Evolutionary conservation across 148 eudicot species (phyloP), one percentile per base, ranked within the genome.

Genomic region (Nepenthes gracilis): DNA sequence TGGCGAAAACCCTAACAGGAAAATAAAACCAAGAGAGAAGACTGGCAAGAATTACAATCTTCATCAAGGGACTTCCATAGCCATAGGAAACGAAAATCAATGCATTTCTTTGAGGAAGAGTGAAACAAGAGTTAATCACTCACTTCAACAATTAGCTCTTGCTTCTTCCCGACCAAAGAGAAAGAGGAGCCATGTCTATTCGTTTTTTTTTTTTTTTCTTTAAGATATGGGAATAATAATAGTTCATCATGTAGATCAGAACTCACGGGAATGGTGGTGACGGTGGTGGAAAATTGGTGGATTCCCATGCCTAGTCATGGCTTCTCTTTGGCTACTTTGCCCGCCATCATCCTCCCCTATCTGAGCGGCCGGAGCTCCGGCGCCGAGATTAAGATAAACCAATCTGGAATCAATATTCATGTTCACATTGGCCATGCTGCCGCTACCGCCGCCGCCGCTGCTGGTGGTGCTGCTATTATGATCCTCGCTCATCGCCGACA

Each of bases 371-470:
- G 49, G 49, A 33, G 47, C 53, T 5, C 63, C 51, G 13, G 14
- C 52, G 32, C 36, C 36, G 35, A 45, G 34, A 45, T 60, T 43
- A 34, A 45, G 36, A 43, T 60, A 60, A 47, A 60, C 63, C 63
- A 45, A 15, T 47, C 53, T 43, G 13, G 62, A 59, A 43, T 59
- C 62, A 10, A 59, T 34, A 34, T 59, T 59, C 62, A 59, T 49
- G 53, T 49, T 49, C 53, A 49, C 12, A n/a, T 49, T 49, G 10
- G 10, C 53, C 15, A 49, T 5, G 53, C 15, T 11, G 53, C 53
- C 53, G 2, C 3, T 12, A 49, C 53, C 53, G 15, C 53, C 53
- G 6, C 53, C 53, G 6, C 53, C 53, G 13, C 53, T n/a, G 15
- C 53, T n/a, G 15, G n/a, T n/a, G 15, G n/a, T 49, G 53, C 10